These are phyloP conservation scores for Wilcoxina mikolae DNA, from an alignment of 495 filamentous ascomycete genomes.

Conservation along the genomic window DNA sequence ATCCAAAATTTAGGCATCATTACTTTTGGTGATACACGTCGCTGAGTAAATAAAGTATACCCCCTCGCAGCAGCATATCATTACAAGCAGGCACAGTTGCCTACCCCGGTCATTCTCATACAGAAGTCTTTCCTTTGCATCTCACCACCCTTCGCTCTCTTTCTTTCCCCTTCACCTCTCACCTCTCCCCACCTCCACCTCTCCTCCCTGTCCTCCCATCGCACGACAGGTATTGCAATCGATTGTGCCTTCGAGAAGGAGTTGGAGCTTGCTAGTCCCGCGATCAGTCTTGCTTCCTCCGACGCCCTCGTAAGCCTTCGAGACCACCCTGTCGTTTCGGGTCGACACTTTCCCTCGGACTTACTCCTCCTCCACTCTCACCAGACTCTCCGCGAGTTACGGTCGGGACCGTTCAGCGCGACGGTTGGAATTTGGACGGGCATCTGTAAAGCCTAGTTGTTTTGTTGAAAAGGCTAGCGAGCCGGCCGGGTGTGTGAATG, in stretches of 20 bases:
- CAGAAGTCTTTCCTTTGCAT: neutral
- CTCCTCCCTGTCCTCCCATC: constrained; percentile 17
- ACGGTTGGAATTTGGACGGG: constrained; percentile 18
- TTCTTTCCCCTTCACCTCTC: neutral
- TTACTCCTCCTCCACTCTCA: constrained; percentile 14
- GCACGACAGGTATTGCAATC: constrained; percentile 26
- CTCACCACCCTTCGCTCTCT: neutral
- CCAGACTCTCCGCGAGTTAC: constrained; percentile 16
- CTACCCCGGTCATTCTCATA: constrained; percentile 1
- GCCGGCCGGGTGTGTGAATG: constrained; percentile 17
- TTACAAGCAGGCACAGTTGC: constrained; percentile 1
- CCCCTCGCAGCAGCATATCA: neutral
- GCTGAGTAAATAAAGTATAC: constrained; percentile 5
- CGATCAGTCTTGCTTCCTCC: constrained; percentile 17
- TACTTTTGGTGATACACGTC: neutral
- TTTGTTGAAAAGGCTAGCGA: constrained; percentile 26
- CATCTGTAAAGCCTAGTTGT: constrained; percentile 14
- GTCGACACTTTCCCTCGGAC: constrained; percentile 25
- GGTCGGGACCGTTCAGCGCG: constrained; percentile 22
- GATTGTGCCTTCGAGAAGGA: constrained; percentile 28
- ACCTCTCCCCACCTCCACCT: constrained; percentile 5
- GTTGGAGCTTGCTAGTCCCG: constrained; percentile 24
- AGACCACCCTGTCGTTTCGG: constrained; percentile 27
- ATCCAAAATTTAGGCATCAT: neutral
- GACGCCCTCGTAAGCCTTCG: constrained; percentile 25